Percentiles rank a stretch among this genome's conserved stretches.
Conservation (phyloP, 176 grass and related monocot species). For the Aechmea fasciata region DNA sequence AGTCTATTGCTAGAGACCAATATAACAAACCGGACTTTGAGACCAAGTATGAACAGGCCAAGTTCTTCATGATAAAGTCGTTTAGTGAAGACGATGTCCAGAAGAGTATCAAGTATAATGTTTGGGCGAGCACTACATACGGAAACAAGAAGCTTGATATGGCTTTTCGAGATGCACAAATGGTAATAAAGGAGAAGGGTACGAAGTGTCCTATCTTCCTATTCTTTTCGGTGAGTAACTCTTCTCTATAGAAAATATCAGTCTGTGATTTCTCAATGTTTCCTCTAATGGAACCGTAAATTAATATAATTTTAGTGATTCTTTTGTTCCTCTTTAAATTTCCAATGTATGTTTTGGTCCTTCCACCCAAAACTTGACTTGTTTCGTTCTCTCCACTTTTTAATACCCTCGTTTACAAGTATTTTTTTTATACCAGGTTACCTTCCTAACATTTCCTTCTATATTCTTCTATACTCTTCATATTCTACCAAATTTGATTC, state of each 20-base stretch:
- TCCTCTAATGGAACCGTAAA: not conserved
- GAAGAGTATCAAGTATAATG: slow-evolving; percentile 76
- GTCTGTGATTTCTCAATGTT: not conserved
- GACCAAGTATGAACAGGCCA: slow-evolving; percentile 11
- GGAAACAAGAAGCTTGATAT: slow-evolving; percentile 56
- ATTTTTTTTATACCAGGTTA: not conserved
- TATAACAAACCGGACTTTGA: slow-evolving; percentile 21
- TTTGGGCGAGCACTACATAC: slow-evolving; percentile 66
- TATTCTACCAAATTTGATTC: not conserved
- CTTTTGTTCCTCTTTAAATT: not conserved
- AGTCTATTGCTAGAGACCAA: slow-evolving; percentile 18
- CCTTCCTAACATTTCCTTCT: not conserved
- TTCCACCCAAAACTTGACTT: not conserved
- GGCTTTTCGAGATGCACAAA: slow-evolving; percentile 58
- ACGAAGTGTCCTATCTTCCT: slow-evolving; percentile 66
- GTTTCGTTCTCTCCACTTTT: not conserved
- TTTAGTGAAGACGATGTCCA: slow-evolving; percentile 77
- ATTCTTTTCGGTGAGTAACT: slow-evolving; percentile 76
- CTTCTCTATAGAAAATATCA: slow-evolving; percentile 15
- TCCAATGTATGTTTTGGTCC: not conserved
- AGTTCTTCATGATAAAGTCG: slow-evolving; percentile 49
- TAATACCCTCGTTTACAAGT: not conserved
- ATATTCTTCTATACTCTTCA: not conserved
- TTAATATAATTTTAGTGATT: not conserved
- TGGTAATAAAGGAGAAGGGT: slow-evolving; percentile 35